Evolutionary conservation across 2,329 filamentous ascomycete genomes (phyloP).

Genomic region (Blastomyces percursus): DNA sequence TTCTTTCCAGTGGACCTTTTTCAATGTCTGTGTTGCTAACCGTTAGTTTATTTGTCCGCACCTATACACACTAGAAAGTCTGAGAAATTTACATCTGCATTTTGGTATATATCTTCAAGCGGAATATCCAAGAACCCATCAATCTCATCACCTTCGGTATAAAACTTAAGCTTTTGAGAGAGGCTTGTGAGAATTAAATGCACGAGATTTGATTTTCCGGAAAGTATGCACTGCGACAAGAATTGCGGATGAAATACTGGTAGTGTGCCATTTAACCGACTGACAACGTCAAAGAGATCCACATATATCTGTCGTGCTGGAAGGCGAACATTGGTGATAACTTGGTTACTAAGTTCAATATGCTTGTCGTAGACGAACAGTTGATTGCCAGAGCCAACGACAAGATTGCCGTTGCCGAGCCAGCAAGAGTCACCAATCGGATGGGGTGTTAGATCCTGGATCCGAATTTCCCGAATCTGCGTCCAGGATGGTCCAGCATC

Average conservation of each 20-base stretch:
- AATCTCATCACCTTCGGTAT: slow-evolving; percentile 66
- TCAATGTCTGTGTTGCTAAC: slow-evolving; percentile 23
- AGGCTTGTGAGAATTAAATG: slow-evolving; percentile 62
- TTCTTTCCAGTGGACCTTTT: slow-evolving; percentile 38
- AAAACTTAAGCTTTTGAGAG: slow-evolving; percentile 68
- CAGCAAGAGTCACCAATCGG: slow-evolving; percentile 89
- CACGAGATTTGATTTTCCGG: slow-evolving; percentile 62
- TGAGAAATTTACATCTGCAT: slow-evolving; percentile 32
- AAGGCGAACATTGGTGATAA: slow-evolving; percentile 46
- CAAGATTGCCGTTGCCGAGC: slow-evolving; percentile 72
- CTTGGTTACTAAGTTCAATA: slow-evolving; percentile 53
- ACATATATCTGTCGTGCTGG: slow-evolving; percentile 41
- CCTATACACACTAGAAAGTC: background rate
- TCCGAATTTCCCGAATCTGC: slow-evolving; percentile 68
- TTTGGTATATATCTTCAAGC: slow-evolving; percentile 39
- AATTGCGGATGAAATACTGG: slow-evolving; percentile 90
- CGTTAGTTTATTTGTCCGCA: slow-evolving; percentile 11
- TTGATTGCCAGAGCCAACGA: slow-evolving; percentile 84
- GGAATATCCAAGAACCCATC: slow-evolving; percentile 62
- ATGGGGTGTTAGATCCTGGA: slow-evolving; percentile 71
- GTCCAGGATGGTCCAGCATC: slow-evolving; percentile 86
- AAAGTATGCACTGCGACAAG: slow-evolving; percentile 71
- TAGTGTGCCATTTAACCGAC: slow-evolving; percentile 72
- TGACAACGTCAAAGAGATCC: slow-evolving; percentile 72
- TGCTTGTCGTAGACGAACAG: slow-evolving; percentile 72